Conservation (phyloP, 2,329 filamentous ascomycete species). For the Penicillium sp. region DNA sequence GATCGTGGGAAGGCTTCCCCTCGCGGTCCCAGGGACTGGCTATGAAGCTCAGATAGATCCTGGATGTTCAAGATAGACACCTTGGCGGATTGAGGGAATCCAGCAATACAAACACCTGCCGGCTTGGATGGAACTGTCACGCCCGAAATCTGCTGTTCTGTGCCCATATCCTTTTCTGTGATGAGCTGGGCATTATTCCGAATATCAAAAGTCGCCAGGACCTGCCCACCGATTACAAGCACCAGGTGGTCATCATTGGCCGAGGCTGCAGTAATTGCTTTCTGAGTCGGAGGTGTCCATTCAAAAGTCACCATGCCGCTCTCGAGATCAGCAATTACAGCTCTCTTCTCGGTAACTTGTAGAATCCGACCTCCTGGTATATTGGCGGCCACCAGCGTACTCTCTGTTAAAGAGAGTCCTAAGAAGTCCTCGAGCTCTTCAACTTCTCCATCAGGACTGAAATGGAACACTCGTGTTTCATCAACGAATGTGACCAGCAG, state of each 20-base stretch:
- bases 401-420: constrained; percentile 69
- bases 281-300: constrained; percentile 50
- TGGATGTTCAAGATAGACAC: constrained; percentile 73
- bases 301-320: constrained; percentile 51
- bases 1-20: constrained; percentile 80
- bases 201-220: constrained; percentile 70
- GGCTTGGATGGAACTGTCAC: constrained; percentile 71
- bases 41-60: constrained; percentile 67
- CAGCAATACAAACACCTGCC: constrained; percentile 72
- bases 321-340: constrained; percentile 64
- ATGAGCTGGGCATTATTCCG: constrained; percentile 60
- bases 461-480: constrained; percentile 81
- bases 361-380: constrained; percentile 66
- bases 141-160: constrained; percentile 80
- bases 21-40: constrained; percentile 65
- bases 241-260: constrained; percentile 71
- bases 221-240: constrained; percentile 75
- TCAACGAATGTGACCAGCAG: constrained; percentile 79
- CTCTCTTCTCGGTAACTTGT: constrained; percentile 72
- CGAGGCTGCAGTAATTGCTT: constrained; percentile 75
- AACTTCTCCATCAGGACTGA: constrained; percentile 73
- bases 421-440: constrained; percentile 82
- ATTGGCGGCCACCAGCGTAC: constrained; percentile 73
- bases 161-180: constrained; percentile 63
- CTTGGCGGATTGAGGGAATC: constrained; percentile 83